phyloP scores from a whole-genome alignment of 345 rosid species.

The Capsella bursapastoris region DNA sequence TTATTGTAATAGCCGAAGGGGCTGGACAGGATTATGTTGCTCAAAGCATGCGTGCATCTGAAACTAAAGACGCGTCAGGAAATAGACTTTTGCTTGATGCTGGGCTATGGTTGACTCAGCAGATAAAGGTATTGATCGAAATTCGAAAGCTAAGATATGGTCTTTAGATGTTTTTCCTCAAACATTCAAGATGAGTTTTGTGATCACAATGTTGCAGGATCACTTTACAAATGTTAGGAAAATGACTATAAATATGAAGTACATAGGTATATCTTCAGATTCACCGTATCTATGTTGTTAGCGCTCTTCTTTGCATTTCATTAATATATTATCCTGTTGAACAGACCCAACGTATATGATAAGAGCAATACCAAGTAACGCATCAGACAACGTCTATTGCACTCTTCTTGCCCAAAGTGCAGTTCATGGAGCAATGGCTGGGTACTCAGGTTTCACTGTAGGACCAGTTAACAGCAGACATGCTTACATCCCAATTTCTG shows the following conservation, averaged over 20 bases:
- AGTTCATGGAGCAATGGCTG: slow-evolving; percentile 99
- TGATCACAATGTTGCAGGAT: slow-evolving; percentile 55
- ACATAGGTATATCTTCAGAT: slow-evolving; percentile 65
- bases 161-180: slow-evolving; percentile 11
- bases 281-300: slow-evolving; percentile 5
- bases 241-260: slow-evolving; percentile 82
- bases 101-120: slow-evolving; percentile 88
- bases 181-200: slow-evolving; percentile 5
- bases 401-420: slow-evolving; percentile 98
- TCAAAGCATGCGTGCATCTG: slow-evolving; percentile 53
- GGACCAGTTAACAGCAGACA: slow-evolving; percentile 94
- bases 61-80: slow-evolving; percentile 85
- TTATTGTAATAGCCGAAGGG: slow-evolving; percentile 94
- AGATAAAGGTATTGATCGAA: slow-evolving; percentile 65
- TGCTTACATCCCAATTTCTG: slow-evolving; percentile 86
- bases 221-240: slow-evolving; percentile 68
- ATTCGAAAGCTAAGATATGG: not conserved
- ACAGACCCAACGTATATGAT: slow-evolving; percentile 98
- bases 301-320: slow-evolving; percentile 18
- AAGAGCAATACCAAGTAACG: slow-evolving; percentile 92
- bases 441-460: slow-evolving; percentile 93
- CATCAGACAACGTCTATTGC: slow-evolving; percentile 94
- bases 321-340: slow-evolving; percentile 16
- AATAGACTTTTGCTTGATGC: slow-evolving; percentile 88
- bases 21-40: slow-evolving; percentile 91